Percentiles rank a stretch among this genome's conserved stretches.
Conservation (phyloP, 352 stramenopile genomes). For the Pythium myriotylum region DNA sequence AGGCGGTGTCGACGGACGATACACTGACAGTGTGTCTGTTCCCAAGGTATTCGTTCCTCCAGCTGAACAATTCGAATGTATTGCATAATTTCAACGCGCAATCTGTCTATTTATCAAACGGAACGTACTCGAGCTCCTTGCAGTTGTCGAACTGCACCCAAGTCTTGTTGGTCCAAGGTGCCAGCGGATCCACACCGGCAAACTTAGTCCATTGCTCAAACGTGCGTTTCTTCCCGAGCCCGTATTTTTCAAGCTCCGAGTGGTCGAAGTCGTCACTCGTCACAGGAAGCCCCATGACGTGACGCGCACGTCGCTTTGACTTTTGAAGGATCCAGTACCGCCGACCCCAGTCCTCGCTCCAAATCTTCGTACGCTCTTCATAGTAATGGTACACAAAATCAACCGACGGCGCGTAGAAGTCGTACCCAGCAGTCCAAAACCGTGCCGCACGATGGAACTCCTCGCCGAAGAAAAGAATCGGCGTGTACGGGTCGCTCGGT, state of each 20-base stretch:
- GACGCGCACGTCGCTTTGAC: slow-evolving; percentile 69
- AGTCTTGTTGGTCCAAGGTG: slow-evolving; percentile 41
- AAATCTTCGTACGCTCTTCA: slow-evolving; percentile 70
- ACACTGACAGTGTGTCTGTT: no score
- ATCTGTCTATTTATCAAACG: slow-evolving; percentile 31
- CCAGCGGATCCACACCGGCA: slow-evolving; percentile 63
- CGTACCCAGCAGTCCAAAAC: slow-evolving; percentile 74
- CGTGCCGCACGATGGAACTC: slow-evolving; percentile 69
- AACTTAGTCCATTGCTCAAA: slow-evolving; percentile 76
- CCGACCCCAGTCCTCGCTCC: slow-evolving; percentile 67
- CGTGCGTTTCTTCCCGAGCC: slow-evolving; percentile 66
- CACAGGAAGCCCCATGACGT: slow-evolving; percentile 53
- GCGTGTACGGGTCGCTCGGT: slow-evolving; percentile 74
- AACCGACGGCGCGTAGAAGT: slow-evolving; percentile 72
- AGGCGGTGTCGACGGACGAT: no score
- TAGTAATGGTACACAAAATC: slow-evolving; percentile 80
- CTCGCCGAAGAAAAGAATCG: slow-evolving; percentile 74
- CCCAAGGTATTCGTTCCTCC: no score
- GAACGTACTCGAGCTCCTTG: slow-evolving; percentile 59
- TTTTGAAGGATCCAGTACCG: slow-evolving; percentile 60
- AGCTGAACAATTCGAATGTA: no score
- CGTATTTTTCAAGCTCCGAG: slow-evolving; percentile 67
- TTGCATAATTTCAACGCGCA: no score
- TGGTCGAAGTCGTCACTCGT: slow-evolving; percentile 69
- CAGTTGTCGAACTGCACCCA: slow-evolving; percentile 72